Base-by-base conservation (phyloP, 805 yeast genomes). In the Dipodascopsis uninucleata region DNA sequence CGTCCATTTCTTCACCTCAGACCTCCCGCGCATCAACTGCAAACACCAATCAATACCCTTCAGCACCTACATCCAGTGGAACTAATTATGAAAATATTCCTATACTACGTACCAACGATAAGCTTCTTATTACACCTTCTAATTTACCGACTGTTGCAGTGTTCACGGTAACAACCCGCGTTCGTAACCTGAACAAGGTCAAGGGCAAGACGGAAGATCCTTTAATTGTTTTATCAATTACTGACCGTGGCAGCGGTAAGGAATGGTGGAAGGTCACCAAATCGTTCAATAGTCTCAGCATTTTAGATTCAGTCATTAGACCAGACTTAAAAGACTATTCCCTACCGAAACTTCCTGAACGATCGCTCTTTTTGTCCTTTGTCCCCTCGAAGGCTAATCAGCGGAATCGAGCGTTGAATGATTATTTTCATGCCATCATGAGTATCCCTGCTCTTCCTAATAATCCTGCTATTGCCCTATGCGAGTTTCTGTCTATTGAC, bases 251-350 rank as follows among this genome's bases (percentile, higher is more conserved):
- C 20, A 65, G 80, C 1, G 68, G 71, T 31, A 79, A 79, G 49
- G 86, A 81, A 56, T 75, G 85, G 70, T 89, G 95, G 82, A 72
- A 79, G 55, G 78, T 86, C 41, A 69, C 78, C 32, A 87, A 87
- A 58, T 63, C 78, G 1, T 74, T 79, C 47, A 66, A 75, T 1
- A 82, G 81, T 55, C 66, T 90, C n/a, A 51, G 69, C 4, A 69
- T 72, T 7, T 71, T 89, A 50, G 94, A 87, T 62, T 63, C 66
- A 18, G 76, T 72, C 31, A 67, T 86, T 8, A 70, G 87, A 51
- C 45, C 48, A 3, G 76, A 76, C 3, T 60, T 72, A 45, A 70
- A 70, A 45, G 74, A 67, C 1, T 65, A 62, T 34, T 58, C 69
- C 3, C 63, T 82, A 23, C 83, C 88, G 0, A 66, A 71, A 5